Conservation (phyloP, 768 basidiomycete species). For the Suillus sp. region DNA sequence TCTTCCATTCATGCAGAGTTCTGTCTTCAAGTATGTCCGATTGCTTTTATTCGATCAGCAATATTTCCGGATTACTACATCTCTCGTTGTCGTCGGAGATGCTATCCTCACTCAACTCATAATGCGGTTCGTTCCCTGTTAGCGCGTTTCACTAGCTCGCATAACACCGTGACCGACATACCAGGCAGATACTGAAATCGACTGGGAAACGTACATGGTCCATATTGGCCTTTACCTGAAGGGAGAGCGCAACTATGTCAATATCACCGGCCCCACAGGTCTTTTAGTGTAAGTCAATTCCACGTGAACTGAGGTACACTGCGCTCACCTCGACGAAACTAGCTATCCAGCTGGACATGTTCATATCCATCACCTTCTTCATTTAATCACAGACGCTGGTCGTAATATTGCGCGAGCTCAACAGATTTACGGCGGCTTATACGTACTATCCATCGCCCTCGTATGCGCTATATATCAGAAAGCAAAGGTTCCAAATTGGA, state of each 20-base stretch:
- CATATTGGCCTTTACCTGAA: slow-evolving; percentile 78
- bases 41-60: slow-evolving; percentile 47
- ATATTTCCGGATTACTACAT: slow-evolving; percentile 70
- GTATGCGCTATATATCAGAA: slow-evolving; percentile 69
- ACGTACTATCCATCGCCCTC: slow-evolving; percentile 64
- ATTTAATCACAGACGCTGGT: slow-evolving; percentile 63
- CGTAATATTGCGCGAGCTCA: slow-evolving; percentile 66
- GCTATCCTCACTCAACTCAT: slow-evolving; percentile 77
- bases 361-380: slow-evolving; percentile 74
- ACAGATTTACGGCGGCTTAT: slow-evolving; percentile 75
- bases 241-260: slow-evolving; percentile 82
- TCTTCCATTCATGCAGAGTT: not conserved
- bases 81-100: slow-evolving; percentile 72
- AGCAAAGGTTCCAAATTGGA: slow-evolving; percentile 71
- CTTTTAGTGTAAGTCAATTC: slow-evolving; percentile 73
- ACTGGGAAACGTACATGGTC: slow-evolving; percentile 95
- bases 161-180: slow-evolving; percentile 20
- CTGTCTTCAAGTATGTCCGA: slow-evolving; percentile 14
- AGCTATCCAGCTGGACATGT: slow-evolving; percentile 97
- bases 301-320: not conserved
- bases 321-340: slow-evolving; percentile 2
- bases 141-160: slow-evolving; percentile 33
- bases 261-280: slow-evolving; percentile 88
- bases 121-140: slow-evolving; percentile 82
- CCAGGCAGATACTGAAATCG: slow-evolving; percentile 91